Conservation (phyloP, 2,329 filamentous ascomycete genomes). For the Aspergillus unguis region DNA sequence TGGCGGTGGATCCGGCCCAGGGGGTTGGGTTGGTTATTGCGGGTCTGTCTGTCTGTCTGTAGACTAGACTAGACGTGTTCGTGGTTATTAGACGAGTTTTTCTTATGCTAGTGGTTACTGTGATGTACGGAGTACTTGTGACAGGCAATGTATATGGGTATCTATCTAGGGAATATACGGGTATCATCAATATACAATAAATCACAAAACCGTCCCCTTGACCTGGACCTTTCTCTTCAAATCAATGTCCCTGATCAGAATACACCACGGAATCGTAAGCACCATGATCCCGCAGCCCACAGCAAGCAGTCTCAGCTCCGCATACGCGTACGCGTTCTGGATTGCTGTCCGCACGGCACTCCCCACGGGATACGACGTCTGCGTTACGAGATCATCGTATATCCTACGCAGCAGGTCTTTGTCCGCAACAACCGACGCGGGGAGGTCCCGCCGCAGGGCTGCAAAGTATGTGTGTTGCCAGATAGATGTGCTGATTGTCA, state of each 20-base stretch:
- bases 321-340: slow-evolving; percentile 57
- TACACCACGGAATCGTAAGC: slow-evolving; percentile 43
- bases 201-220: slow-evolving; percentile 41
- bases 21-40: too few relatives aligned
- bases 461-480: slow-evolving; percentile 57
- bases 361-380: slow-evolving; percentile 34
- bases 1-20: too few relatives aligned
- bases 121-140: too few relatives aligned
- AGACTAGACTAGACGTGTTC: too few relatives aligned
- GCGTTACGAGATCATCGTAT: slow-evolving; percentile 12
- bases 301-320: slow-evolving; percentile 53
- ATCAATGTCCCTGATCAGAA: slow-evolving; percentile 52
- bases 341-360: slow-evolving; percentile 54
- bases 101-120: too few relatives aligned
- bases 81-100: too few relatives aligned
- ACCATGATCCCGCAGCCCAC: slow-evolving; percentile 46
- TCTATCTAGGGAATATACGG: neutral
- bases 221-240: slow-evolving; percentile 49
- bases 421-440: slow-evolving; percentile 5
- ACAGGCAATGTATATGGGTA: neutral
- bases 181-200: neutral
- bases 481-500: slow-evolving; percentile 57
- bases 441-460: slow-evolving; percentile 33
- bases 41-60: too few relatives aligned
- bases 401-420: slow-evolving; percentile 1